A percentile compares a stretch with the other conserved stretches of the same genome.
phyloP scores from a whole-genome alignment of 768 basidiomycete species.

The Boletus rubroflammeus region DNA sequence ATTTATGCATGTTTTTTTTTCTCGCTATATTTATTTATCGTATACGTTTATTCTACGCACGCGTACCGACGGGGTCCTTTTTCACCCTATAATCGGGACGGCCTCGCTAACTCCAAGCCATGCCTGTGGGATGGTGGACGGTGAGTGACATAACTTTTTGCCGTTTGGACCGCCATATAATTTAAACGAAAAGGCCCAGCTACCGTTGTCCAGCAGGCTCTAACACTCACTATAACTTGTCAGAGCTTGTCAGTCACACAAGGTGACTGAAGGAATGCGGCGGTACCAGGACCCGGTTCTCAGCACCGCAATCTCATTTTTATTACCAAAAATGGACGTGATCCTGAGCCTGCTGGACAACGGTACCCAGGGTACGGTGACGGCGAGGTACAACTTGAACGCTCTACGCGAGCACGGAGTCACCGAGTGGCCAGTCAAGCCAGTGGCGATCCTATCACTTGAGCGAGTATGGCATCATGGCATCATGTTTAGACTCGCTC shows the following conservation, averaged over 20 bases:
- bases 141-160: not conserved
- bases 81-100: not conserved
- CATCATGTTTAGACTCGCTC: no score
- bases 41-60: no score
- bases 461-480: no score
- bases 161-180: not conserved
- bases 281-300: not conserved
- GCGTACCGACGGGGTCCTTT: not conserved
- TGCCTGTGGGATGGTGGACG: not conserved
- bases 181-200: not conserved
- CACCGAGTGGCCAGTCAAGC: no score
- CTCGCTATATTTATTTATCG: no score
- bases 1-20: no score
- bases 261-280: not conserved
- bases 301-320: not conserved
- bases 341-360: no score
- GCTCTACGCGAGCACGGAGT: no score
- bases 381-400: no score
- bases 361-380: no score
- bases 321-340: not conserved
- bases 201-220: no score
- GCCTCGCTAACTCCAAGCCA: not conserved
- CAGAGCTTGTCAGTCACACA: not conserved
- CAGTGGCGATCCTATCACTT: no score
- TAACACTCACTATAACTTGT: not conserved